phyloP scores from a whole-genome alignment of 2,329 filamentous ascomycete genomes.

The Didymella glomerata region DNA sequence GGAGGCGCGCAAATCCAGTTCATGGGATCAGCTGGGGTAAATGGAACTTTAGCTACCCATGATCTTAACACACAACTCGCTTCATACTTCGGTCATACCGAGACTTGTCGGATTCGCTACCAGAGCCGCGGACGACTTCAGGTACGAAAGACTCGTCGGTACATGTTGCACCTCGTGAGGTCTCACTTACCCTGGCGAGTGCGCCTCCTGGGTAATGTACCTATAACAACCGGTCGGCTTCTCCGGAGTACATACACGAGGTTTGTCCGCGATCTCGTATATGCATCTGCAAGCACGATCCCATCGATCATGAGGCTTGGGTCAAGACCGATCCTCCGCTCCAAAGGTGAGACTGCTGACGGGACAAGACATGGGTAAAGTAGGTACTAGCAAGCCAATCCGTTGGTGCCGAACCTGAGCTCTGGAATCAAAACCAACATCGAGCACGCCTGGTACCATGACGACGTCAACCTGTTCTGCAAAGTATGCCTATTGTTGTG shows the following conservation, averaged over 20 bases:
- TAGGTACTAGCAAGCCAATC: not conserved
- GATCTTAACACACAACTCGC: not conserved
- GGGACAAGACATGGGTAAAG: constrained; percentile 4
- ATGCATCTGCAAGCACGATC: constrained; percentile 1
- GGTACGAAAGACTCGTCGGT: not conserved
- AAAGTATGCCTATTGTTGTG: not conserved
- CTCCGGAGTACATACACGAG: not conserved
- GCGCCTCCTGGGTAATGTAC: not conserved
- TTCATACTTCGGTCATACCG: constrained; percentile 9
- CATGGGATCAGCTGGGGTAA: constrained; percentile 5
- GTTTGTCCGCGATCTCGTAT: constrained; percentile 1
- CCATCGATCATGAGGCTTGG: not conserved
- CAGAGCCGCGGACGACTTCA: constrained; percentile 1
- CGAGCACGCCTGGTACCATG: not conserved
- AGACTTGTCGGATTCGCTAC: constrained; percentile 1
- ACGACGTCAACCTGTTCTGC: not conserved
- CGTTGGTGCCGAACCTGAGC: not conserved
- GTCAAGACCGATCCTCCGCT: not conserved
- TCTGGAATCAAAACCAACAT: not conserved
- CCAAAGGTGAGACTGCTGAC: not conserved
- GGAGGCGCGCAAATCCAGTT: constrained; percentile 12
- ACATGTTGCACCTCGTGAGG: not conserved
- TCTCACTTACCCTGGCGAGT: constrained; percentile 10
- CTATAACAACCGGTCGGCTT: constrained; percentile 4
- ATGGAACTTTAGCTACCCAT: constrained; percentile 15